A percentile compares a stretch with the other conserved stretches of the same genome.
These are phyloP conservation scores for Cordyceps fumosorosea DNA, from an alignment of 2,329 filamentous ascomycete species.

Conservation along the genomic window DNA sequence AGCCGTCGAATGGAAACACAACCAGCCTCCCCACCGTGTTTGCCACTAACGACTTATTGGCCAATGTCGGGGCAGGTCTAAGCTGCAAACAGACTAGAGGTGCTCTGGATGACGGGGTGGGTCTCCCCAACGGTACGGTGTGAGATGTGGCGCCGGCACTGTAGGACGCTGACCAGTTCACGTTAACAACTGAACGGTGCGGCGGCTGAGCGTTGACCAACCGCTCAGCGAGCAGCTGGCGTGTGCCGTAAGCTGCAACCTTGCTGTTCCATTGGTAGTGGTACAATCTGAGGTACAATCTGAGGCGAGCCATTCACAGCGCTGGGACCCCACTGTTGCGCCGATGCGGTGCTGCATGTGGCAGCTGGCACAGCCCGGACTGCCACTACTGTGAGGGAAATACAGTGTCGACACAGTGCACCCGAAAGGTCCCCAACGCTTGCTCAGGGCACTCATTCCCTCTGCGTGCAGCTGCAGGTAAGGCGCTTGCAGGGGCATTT, in stretches of 20 bases:
- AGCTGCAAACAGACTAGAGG: conserved; percentile 4
- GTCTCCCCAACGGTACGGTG: neutral
- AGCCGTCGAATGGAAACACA: conserved; percentile 4
- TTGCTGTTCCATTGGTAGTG: neutral
- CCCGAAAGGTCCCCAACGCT: neutral
- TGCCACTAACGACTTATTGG: conserved; percentile 10
- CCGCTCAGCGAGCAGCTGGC: too few species aligned
- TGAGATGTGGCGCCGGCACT: neutral
- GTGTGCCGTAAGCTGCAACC: neutral
- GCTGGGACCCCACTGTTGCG: neutral
- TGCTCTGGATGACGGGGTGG: neutral
- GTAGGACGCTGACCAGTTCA: neutral
- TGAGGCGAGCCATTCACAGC: neutral
- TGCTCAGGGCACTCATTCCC: neutral
- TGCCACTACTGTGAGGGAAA: neutral
- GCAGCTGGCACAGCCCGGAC: neutral
- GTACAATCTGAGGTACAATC: neutral
- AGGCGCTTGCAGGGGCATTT: conserved; percentile 3
- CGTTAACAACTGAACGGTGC: neutral
- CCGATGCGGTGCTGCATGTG: neutral
- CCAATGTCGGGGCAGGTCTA: neutral
- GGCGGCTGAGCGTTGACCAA: too few species aligned
- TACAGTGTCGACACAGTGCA: conserved; percentile 4
- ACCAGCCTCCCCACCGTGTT: neutral
- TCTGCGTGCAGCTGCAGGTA: neutral